phyloP scores from a whole-genome alignment of 169 alveolate genomes.

The Toxoplasma gondii region DNA sequence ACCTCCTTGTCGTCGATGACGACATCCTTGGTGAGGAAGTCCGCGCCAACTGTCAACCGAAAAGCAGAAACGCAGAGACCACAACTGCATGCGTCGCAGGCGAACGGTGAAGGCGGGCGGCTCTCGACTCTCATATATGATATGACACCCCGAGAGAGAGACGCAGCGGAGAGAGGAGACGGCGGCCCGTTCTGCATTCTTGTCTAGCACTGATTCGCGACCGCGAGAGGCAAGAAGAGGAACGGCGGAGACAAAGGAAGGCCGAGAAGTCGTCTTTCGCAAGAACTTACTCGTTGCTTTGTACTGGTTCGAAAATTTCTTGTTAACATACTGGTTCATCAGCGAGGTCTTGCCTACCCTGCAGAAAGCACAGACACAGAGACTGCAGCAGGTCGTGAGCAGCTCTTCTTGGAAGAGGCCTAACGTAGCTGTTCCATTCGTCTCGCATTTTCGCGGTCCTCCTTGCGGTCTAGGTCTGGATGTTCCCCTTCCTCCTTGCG shows the following conservation, averaged over 20 bases:
- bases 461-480: too few relatives aligned
- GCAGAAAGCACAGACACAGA: not conserved
- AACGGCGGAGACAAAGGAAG: too few relatives aligned
- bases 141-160: too few relatives aligned
- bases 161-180: too few relatives aligned
- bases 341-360: conserved; percentile 99
- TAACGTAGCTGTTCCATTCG: not conserved
- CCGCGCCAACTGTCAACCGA: conserved; percentile 93
- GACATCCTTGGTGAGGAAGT: conserved; percentile 97
- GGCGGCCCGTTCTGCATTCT: too few relatives aligned
- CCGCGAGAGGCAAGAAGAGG: too few relatives aligned
- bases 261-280: too few relatives aligned
- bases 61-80: not conserved
- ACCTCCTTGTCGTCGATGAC: conserved; percentile 95
- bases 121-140: too few relatives aligned
- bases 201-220: too few relatives aligned
- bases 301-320: conserved; percentile 95
- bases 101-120: too few relatives aligned
- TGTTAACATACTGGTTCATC: conserved; percentile 97
- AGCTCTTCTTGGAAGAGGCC: not conserved
- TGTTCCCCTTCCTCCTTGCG: not conserved
- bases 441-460: not conserved
- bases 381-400: not conserved
- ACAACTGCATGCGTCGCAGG: too few relatives aligned
- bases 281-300: conserved; percentile 96